Percentiles rank a stretch among this genome's conserved stretches.
These are phyloP conservation scores for Fusarium nygamai DNA, from an alignment of 2,329 filamentous ascomycete species.

Conservation along the genomic window DNA sequence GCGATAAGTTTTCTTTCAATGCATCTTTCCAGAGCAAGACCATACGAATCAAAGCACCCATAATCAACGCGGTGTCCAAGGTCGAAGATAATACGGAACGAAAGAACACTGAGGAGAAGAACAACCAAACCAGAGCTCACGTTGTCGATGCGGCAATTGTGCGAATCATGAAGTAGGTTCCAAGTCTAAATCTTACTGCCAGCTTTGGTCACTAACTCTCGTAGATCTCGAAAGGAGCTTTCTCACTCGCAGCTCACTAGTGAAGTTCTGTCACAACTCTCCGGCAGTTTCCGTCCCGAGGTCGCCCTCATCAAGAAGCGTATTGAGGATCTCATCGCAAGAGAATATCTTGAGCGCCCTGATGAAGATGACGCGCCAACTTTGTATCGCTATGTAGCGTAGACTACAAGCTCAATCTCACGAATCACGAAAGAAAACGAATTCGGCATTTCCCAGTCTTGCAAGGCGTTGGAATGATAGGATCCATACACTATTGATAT, in stretches of 20 bases:
- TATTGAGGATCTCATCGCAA: conserved; percentile 80
- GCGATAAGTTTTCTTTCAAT: conserved; percentile 87
- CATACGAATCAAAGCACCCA: conserved; percentile 88
- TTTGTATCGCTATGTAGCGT: conserved; percentile 78
- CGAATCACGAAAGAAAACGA: conserved; percentile 39
- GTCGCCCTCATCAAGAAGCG: conserved; percentile 81
- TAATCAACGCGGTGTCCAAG: conserved; percentile 83
- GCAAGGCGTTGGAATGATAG: conserved; percentile 38
- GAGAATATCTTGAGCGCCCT: conserved; percentile 79
- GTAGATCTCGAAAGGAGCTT: conserved; percentile 77
- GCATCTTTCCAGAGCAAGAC: conserved; percentile 82
- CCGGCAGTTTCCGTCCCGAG: conserved; percentile 77
- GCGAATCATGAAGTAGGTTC: conserved; percentile 83
- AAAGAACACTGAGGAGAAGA: conserved; percentile 79
- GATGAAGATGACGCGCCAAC: conserved; percentile 73
- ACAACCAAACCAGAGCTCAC: conserved; percentile 75
- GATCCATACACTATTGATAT: conserved; percentile 28
- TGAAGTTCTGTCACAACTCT: conserved; percentile 77
- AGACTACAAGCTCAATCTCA: conserved; percentile 32
- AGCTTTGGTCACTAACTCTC: conserved; percentile 12
- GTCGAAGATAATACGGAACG: conserved; percentile 79
- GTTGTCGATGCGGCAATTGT: conserved; percentile 82
- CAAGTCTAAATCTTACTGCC: neutral
- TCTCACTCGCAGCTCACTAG: conserved; percentile 74
- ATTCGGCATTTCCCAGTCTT: conserved; percentile 19